Conservation (phyloP, 2,329 filamentous ascomycete species). For the Hypoxylon rubiginosum region DNA sequence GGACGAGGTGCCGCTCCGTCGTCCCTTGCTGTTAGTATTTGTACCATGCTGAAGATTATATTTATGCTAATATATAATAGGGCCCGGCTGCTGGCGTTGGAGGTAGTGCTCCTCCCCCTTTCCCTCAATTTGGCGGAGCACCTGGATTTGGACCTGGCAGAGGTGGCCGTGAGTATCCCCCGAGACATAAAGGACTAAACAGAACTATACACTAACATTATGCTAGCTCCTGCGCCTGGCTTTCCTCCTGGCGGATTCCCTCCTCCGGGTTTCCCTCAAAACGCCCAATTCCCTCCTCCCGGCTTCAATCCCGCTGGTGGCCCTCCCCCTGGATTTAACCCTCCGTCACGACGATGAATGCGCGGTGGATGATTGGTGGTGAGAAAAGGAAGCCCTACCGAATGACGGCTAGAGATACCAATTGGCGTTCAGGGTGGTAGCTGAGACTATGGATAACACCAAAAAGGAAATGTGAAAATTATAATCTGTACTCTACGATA, state of each 20-base stretch:
- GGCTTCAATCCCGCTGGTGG: slow-evolving; percentile 67
- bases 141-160: slow-evolving; percentile 65
- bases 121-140: slow-evolving; percentile 66
- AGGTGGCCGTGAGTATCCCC: slow-evolving; percentile 65
- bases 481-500: slow-evolving; percentile 39
- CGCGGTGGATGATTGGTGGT: slow-evolving; percentile 28
- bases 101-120: slow-evolving; percentile 71
- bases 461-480: slow-evolving; percentile 36
- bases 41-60: neutral
- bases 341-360: slow-evolving; percentile 72
- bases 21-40: slow-evolving; percentile 77
- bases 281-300: slow-evolving; percentile 62
- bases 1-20: slow-evolving; percentile 83
- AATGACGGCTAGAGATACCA: slow-evolving; percentile 45
- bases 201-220: slow-evolving; percentile 34
- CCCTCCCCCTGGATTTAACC: slow-evolving; percentile 77
- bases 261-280: slow-evolving; percentile 60
- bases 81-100: slow-evolving; percentile 91
- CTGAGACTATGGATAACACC: slow-evolving; percentile 44
- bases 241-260: slow-evolving; percentile 59
- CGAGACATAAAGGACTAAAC: slow-evolving; percentile 4
- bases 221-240: slow-evolving; percentile 46
- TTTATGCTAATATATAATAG: slow-evolving; percentile 55
- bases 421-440: slow-evolving; percentile 52
- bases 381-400: slow-evolving; percentile 28